Percentiles rank a stretch among this genome's conserved stretches.
These are phyloP conservation scores for Moelleriella libera DNA, from an alignment of 2,329 filamentous ascomycete genomes.

Conservation along the genomic window DNA sequence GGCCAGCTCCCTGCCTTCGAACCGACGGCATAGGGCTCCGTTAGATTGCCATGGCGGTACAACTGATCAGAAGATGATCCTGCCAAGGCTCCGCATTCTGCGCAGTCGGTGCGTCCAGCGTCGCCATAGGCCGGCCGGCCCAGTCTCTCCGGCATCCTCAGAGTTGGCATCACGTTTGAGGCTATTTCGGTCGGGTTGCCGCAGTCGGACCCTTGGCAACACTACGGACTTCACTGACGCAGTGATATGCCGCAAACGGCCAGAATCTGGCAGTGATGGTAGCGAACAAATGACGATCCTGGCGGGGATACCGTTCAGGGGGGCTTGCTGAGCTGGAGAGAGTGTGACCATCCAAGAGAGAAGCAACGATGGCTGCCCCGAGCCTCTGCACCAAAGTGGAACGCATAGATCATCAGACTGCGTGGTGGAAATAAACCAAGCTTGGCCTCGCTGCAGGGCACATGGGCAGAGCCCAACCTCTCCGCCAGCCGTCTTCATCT, in stretches of 20 bases:
- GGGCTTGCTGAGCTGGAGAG: too few relatives aligned
- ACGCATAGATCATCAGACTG: neutral
- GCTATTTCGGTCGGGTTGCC: conserved; percentile 3
- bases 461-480: neutral
- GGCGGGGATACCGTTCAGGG: too few relatives aligned
- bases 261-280: neutral
- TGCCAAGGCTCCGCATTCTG: conserved; percentile 2
- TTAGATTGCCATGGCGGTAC: neutral
- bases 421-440: too few relatives aligned
- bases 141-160: too few relatives aligned
- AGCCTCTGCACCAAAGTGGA: too few relatives aligned
- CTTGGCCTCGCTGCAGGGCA: neutral
- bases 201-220: neutral
- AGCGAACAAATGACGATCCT: too few relatives aligned
- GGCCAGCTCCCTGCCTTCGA: neutral
- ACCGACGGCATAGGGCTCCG: neutral
- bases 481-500: neutral
- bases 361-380: too few relatives aligned
- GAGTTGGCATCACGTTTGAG: neutral
- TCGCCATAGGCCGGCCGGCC: too few relatives aligned
- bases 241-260: conserved; percentile 2
- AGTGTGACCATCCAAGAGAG: too few relatives aligned
- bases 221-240: neutral
- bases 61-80: neutral
- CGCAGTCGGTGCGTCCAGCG: neutral